phyloP scores from a whole-genome alignment of 768 basidiomycete genomes.

The Phanerochaete carnosa region DNA sequence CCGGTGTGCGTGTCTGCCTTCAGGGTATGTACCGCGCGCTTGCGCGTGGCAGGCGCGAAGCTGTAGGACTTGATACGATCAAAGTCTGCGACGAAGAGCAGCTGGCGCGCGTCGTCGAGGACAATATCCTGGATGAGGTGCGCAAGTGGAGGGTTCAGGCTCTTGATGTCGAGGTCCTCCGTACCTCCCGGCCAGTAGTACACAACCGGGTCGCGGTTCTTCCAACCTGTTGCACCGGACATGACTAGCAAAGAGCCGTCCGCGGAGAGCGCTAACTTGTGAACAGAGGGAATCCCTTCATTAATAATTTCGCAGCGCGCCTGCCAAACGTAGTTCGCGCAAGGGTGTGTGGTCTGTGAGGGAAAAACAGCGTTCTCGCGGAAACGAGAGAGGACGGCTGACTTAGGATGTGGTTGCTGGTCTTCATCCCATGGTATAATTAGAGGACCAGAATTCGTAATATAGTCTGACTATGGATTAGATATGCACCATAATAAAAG shows the following conservation, averaged over 20 bases:
- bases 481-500: not conserved
- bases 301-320: slow-evolving; percentile 33
- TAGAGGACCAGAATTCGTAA: too few species aligned
- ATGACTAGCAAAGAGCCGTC: slow-evolving; percentile 26
- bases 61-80: slow-evolving; percentile 36
- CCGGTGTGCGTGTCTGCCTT: slow-evolving; percentile 21
- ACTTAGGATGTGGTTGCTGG: slow-evolving; percentile 23
- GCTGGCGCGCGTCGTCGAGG: slow-evolving; percentile 32
- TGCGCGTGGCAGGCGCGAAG: slow-evolving; percentile 18
- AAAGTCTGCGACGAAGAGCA: slow-evolving; percentile 35
- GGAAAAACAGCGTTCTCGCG: slow-evolving; percentile 19
- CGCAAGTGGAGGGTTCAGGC: slow-evolving; percentile 23
- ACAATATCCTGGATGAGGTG: slow-evolving; percentile 19
- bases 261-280: slow-evolving; percentile 8
- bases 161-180: not conserved
- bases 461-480: not conserved
- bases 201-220: slow-evolving; percentile 30
- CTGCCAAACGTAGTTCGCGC: slow-evolving; percentile 30
- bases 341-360: slow-evolving; percentile 15
- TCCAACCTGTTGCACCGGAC: slow-evolving; percentile 28
- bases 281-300: not conserved
- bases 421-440: slow-evolving; percentile 22
- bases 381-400: slow-evolving; percentile 36
- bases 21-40: slow-evolving; percentile 29
- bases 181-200: slow-evolving; percentile 24